These are phyloP conservation scores for Polymyxa betae DNA, from an alignment of 208 protist genomes.

Conservation along the genomic window DNA sequence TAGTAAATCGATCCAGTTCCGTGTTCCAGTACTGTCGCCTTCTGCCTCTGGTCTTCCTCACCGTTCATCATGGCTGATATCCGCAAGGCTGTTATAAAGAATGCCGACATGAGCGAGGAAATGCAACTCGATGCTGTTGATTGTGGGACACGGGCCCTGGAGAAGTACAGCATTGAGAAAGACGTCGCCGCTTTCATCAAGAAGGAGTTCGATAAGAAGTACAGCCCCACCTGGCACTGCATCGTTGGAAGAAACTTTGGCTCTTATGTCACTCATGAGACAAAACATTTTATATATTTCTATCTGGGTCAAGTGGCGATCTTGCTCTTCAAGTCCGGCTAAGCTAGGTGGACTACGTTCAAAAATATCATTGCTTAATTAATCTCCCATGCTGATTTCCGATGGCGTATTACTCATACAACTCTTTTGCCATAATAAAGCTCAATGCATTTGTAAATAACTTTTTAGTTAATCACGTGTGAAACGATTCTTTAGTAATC, in stretches of 20 bases:
- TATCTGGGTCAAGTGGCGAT: conserved; percentile 98
- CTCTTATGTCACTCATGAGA: conserved; percentile 99
- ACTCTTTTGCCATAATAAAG: background rate
- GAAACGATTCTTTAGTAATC: too few species aligned
- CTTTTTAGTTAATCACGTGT: background rate
- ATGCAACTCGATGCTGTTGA: conserved; percentile 97
- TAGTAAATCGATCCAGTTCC: too few species aligned
- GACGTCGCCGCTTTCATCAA: conserved; percentile 99
- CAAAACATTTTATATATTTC: conserved; percentile 99
- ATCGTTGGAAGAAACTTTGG: conserved; percentile 99
- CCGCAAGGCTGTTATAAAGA: conserved; percentile 76
- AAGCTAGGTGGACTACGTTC: conserved; percentile 64
- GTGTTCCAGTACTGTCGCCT: background rate
- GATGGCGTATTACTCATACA: background rate
- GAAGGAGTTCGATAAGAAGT: conserved; percentile 98
- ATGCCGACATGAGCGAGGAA: conserved; percentile 83
- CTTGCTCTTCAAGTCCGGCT: conserved; percentile 96
- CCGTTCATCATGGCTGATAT: conserved; percentile 4
- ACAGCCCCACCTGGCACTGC: conserved; percentile 99
- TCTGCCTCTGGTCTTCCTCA: background rate
- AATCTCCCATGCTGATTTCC: too few species aligned
- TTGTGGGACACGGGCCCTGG: conserved; percentile 89
- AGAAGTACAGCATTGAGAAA: conserved; percentile 99
- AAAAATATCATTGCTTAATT: too few species aligned
- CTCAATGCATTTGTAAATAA: background rate